Percentiles rank a stretch among this genome's conserved stretches.
Evolutionary conservation across 306 rosid genomes (phyloP).

Genomic region (Quercus cerris): DNA sequence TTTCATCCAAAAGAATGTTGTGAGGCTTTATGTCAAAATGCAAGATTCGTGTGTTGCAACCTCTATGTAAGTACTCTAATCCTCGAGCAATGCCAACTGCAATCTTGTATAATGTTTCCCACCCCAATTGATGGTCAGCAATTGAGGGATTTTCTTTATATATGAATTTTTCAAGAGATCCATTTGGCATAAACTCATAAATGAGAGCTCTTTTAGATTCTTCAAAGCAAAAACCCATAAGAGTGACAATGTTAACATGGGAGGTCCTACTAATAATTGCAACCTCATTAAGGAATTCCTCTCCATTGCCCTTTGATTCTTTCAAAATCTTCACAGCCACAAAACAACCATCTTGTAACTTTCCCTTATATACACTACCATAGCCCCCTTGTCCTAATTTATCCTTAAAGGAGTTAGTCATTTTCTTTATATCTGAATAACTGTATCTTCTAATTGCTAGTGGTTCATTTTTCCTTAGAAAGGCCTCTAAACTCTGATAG

Average conservation of each 20-base stretch:
- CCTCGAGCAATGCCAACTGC: constrained; percentile 26
- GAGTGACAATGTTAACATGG: constrained; percentile 28
- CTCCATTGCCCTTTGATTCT: constrained; percentile 21
- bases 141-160: neutral
- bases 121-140: neutral
- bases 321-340: constrained; percentile 43
- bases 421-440: constrained; percentile 23
- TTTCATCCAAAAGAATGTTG: constrained; percentile 19
- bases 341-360: constrained; percentile 9
- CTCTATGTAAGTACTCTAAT: constrained; percentile 22
- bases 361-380: constrained; percentile 35
- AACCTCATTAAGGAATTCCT: constrained; percentile 41
- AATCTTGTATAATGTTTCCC: constrained; percentile 12
- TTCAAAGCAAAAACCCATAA: constrained; percentile 27
- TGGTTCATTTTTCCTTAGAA: neutral
- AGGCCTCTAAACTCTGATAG: neutral
- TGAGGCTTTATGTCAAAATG: constrained; percentile 35
- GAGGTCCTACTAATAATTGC: constrained; percentile 30
- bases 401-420: constrained; percentile 25
- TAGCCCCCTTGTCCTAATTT: constrained; percentile 46
- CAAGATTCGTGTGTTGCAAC: constrained; percentile 17
- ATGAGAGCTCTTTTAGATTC: constrained; percentile 26
- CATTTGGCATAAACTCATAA: constrained; percentile 33
- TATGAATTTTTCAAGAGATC: constrained; percentile 28
- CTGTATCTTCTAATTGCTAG: constrained; percentile 21